phyloP scores from a whole-genome alignment of 1,284 basidiomycete genomes.

The Cutaneotrichosporon dermatis region DNA sequence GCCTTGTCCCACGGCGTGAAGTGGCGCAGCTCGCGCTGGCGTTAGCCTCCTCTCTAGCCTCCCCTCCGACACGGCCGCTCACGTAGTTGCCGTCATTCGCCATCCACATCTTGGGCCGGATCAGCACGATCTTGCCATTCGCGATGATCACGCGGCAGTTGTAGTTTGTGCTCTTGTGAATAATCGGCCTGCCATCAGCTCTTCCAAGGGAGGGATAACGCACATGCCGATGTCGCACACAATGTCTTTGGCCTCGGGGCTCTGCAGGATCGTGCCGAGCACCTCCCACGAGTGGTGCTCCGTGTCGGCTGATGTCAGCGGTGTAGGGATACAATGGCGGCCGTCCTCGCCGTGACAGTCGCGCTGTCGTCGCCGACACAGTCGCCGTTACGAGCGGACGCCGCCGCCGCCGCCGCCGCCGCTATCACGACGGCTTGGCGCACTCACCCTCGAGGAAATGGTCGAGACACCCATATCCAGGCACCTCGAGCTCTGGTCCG shows the following conservation, averaged over 20 bases:
- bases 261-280: slow-evolving; percentile 75
- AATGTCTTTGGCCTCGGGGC: slow-evolving; percentile 69
- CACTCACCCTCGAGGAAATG: slow-evolving; percentile 58
- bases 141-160: slow-evolving; percentile 90
- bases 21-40: slow-evolving; percentile 77
- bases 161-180: slow-evolving; percentile 95
- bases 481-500: slow-evolving; percentile 98
- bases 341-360: too few species aligned
- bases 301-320: slow-evolving; percentile 67
- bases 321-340: too few species aligned
- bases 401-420: too few species aligned
- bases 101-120: slow-evolving; percentile 98
- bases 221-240: slow-evolving; percentile 93
- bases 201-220: slow-evolving; percentile 45
- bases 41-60: not conserved
- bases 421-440: too few species aligned
- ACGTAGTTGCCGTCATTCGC: slow-evolving; percentile 96
- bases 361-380: too few species aligned
- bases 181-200: slow-evolving; percentile 68
- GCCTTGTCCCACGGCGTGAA: slow-evolving; percentile 95
- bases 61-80: slow-evolving; percentile 8
- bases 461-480: slow-evolving; percentile 91
- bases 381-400: too few species aligned
- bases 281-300: slow-evolving; percentile 96
- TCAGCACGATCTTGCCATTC: slow-evolving; percentile 79